phyloP scores from a whole-genome alignment of 116 monocot genomes.

The Dioscorea cayenensis region DNA sequence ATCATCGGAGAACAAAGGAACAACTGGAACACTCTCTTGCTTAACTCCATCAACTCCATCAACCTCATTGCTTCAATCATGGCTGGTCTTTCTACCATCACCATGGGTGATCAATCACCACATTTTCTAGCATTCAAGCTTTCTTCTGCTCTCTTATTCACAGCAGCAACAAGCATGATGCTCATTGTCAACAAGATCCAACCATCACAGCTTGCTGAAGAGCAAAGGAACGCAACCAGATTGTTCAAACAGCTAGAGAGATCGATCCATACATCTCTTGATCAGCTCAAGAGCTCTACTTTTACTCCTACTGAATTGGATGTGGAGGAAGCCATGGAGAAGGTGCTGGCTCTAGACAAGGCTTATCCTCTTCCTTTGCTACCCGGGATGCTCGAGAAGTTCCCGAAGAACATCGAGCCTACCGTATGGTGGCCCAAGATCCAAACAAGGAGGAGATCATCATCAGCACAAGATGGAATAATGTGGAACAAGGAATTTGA shows the following conservation, averaged over 20 bases:
- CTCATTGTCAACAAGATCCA: conserved; percentile 61
- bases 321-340: conserved; percentile 40
- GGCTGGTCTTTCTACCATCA: conserved; percentile 14
- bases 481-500: conserved; percentile 31
- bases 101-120: neutral
- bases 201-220: conserved; percentile 81
- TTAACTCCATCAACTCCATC: conserved; percentile 46
- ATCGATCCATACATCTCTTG: conserved; percentile 27
- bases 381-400: conserved; percentile 70
- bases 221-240: conserved; percentile 67
- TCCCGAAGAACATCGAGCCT: conserved; percentile 51
- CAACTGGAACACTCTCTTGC: conserved; percentile 64
- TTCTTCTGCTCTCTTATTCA: conserved; percentile 43
- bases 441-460: neutral
- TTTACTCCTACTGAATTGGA: conserved; percentile 10
- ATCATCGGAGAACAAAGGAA: conserved; percentile 64
- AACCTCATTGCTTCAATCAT: conserved; percentile 15
- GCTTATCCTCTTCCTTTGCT: conserved; percentile 73
- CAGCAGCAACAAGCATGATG: conserved; percentile 39
- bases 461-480: neutral
- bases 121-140: conserved; percentile 23
- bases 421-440: conserved; percentile 58
- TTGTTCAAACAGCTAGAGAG: conserved; percentile 55
- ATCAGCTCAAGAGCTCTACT: neutral
- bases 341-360: conserved; percentile 53